phyloP scores from a whole-genome alignment of 2,329 filamentous ascomycete genomes.

The Colletotrichum coccodes region DNA sequence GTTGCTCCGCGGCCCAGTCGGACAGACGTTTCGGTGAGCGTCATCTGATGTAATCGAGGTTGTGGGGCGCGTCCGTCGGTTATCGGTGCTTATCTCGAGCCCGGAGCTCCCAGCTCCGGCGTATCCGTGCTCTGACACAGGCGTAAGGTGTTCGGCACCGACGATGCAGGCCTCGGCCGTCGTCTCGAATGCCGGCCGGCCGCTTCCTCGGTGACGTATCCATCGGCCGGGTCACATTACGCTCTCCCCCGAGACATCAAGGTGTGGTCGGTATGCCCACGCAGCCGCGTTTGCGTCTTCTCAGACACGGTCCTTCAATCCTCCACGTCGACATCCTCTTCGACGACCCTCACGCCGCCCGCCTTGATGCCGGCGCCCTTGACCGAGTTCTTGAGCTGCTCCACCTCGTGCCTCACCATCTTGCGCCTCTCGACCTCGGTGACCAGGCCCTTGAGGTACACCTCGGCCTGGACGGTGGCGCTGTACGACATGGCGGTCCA shows the following conservation, averaged over 20 bases:
- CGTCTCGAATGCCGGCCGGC: no score
- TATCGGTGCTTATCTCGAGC: background rate
- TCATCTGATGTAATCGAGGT: background rate
- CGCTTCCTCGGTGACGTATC: background rate
- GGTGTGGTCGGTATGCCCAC: background rate
- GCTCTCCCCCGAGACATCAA: background rate
- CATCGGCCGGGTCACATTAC: background rate
- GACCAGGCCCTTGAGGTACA: conserved; percentile 83
- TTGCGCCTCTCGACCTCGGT: conserved; percentile 75
- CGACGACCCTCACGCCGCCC: conserved; percentile 56
- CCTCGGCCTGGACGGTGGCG: conserved; percentile 83
- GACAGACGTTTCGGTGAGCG: background rate
- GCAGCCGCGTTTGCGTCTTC: background rate
- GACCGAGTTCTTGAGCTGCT: conserved; percentile 43
- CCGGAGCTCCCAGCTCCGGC: background rate
- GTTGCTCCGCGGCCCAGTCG: background rate
- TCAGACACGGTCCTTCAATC: conserved; percentile 37
- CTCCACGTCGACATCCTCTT: conserved; percentile 40
- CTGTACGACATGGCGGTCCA: conserved; percentile 90
- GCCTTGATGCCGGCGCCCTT: conserved; percentile 52
- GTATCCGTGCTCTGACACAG: background rate
- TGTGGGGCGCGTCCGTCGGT: background rate
- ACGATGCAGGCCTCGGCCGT: background rate
- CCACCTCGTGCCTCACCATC: conserved; percentile 48
- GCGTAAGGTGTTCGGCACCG: background rate